A percentile compares a stretch with the other conserved stretches of the same genome.
Conservation (phyloP, 1,284 basidiomycete genomes). For the Inonotus hispidus region DNA sequence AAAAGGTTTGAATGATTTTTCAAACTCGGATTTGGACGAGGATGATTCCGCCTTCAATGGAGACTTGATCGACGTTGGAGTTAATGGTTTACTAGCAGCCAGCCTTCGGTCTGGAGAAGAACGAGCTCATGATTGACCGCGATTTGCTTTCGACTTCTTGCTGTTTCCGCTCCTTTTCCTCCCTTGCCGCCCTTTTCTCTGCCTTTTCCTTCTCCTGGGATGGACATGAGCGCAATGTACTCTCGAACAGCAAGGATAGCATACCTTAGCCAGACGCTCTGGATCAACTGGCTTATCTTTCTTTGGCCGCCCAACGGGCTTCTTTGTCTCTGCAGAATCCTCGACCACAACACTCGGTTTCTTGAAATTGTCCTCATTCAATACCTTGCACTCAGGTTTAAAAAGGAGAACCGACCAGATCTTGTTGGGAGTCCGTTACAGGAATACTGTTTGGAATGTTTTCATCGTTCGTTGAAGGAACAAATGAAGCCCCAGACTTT, state of each 20-base stretch:
- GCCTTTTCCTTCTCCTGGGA: constrained; percentile 58
- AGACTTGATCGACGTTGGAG: constrained; percentile 27
- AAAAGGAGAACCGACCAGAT: constrained; percentile 8
- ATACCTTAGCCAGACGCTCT: constrained; percentile 61
- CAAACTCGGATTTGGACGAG: constrained; percentile 55
- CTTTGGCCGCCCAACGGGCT: constrained; percentile 37
- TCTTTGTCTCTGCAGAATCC: constrained; percentile 20
- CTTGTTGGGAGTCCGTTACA: not conserved
- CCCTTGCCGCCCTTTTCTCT: constrained; percentile 60
- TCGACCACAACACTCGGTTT: not conserved
- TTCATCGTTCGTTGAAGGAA: not conserved
- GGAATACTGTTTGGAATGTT: not conserved
- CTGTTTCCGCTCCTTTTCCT: constrained; percentile 63
- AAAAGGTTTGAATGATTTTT: constrained; percentile 72
- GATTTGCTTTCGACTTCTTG: constrained; percentile 65
- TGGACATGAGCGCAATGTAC: constrained; percentile 3
- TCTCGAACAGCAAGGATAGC: not conserved
- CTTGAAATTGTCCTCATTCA: not conserved
- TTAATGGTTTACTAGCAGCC: constrained; percentile 1
- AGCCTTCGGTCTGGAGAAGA: constrained; percentile 62
- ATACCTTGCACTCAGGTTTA: not conserved
- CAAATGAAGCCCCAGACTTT: constrained; percentile 32
- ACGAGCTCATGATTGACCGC: constrained; percentile 67
- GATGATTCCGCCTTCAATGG: constrained; percentile 36
- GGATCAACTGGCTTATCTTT: constrained; percentile 50